These are phyloP conservation scores for Hanseniaspora gamundiae DNA, from an alignment of 1,139 yeast genomes.

Conservation along the genomic window DNA sequence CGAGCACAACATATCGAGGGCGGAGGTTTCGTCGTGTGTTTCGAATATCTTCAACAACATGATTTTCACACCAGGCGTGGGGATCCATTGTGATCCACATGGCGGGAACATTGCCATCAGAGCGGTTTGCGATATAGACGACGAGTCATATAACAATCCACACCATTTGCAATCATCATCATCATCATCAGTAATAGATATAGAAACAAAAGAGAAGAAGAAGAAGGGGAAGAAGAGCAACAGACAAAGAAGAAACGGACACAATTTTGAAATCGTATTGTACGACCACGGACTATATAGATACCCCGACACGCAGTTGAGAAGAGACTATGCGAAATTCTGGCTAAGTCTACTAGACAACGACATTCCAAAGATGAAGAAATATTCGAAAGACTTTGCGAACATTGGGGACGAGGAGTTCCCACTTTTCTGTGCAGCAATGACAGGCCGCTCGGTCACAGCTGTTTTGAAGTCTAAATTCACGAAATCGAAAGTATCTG, in stretches of 20 bases:
- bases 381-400: constrained; percentile 69
- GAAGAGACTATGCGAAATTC: constrained; percentile 76
- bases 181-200: no score
- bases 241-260: constrained; percentile 25
- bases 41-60: constrained; percentile 86
- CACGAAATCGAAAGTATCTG: constrained; percentile 35
- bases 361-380: constrained; percentile 51
- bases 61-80: constrained; percentile 89
- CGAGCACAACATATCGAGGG: constrained; percentile 51
- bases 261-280: constrained; percentile 80
- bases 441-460: constrained; percentile 75
- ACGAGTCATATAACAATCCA: constrained; percentile 15
- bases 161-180: no score
- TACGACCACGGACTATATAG: constrained; percentile 95
- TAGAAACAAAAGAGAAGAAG: neutral
- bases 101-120: constrained; percentile 91
- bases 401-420: constrained; percentile 72
- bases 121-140: constrained; percentile 21
- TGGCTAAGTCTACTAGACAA: constrained; percentile 83
- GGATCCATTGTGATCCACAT: constrained; percentile 95
- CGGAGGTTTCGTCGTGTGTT: constrained; percentile 72
- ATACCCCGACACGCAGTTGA: constrained; percentile 63
- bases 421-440: constrained; percentile 79
- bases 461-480: constrained; percentile 61
- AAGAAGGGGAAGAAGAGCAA: neutral